Base-by-base conservation (phyloP, 176 grass and related monocot genomes). In the Alloteropsis semialata region DNA sequence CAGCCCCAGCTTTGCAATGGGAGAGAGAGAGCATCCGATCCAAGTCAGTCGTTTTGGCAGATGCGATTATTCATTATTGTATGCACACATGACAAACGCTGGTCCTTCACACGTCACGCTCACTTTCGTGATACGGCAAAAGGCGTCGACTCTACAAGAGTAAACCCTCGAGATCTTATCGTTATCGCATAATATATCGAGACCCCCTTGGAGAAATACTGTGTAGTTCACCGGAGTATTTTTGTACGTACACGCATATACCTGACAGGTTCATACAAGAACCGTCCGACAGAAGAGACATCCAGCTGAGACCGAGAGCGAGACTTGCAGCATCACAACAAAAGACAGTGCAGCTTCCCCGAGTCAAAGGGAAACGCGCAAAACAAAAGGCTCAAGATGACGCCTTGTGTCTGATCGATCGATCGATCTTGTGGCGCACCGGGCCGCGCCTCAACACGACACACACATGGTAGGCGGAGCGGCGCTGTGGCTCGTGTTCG, bases 311-410 rank as follows among this genome's bases (percentile, higher is more conserved):
- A 65, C 66, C n/a, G 1, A 19, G 19, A 21, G 3, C 37, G 29
- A 24, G 17, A 65, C 66, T 30, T 2, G 22, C 29, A 21, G 3
- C 37, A 10, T 62, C 22, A 19, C 66, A 43, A 33, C 67, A 33
- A 25, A 17, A 17, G n/a, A 18, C 58, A 0, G 19, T 5, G 0
- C 13, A 10, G n/a, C 15, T 77, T 80, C 55, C 83, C 88, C 29
- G 83, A 5, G 88, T 86, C 83, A 59, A 22, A 86, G 78, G 88
- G 72, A 64, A 90, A 6, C 39, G 45, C 21, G 51, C 71, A 5
- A 25, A 67, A 16, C 61, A 15, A 74, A 41, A 53, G n/a, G n/a
- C 30, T 36, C 51, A 8, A 13, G 17, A 17, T 1, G 76, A 69
- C 74, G 51, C 39, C 29, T 38, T 21, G n/a, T n/a, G n/a, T n/a